Conservation (phyloP, 2,329 filamentous ascomycete genomes). For the Calycina marina region DNA sequence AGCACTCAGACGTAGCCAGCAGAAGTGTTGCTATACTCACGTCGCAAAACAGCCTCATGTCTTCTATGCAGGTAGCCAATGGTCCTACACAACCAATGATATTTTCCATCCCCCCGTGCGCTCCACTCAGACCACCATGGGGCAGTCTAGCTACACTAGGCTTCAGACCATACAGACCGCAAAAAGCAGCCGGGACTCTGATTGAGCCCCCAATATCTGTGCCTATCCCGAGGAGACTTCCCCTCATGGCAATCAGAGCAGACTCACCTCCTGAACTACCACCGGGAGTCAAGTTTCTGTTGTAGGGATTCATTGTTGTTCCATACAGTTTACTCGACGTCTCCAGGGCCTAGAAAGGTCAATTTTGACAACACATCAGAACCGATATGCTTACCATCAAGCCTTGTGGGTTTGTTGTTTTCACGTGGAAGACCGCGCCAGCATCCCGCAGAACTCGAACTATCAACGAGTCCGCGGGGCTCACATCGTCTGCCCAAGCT, state of each 20-base stretch:
- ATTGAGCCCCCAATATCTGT: conserved; percentile 24
- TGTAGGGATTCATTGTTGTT: conserved; percentile 32
- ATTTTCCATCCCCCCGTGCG: conserved; percentile 37
- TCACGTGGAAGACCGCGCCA: conserved; percentile 48
- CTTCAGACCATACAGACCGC: conserved; percentile 29
- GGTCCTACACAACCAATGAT: conserved; percentile 31
- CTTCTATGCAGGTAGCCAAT: conserved; percentile 29
- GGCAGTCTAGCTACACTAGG: conserved; percentile 14
- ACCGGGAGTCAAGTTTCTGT: conserved; percentile 40
- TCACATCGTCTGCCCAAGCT: conserved; percentile 26
- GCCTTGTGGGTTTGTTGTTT: conserved; percentile 50
- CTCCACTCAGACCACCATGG: conserved; percentile 22
- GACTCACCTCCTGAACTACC: conserved; percentile 46
- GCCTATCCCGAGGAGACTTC: conserved; percentile 27
- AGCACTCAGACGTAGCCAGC: too few relatives aligned
- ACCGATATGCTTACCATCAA: conserved; percentile 24
- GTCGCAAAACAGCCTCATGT: conserved; percentile 24
- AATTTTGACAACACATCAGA: neutral
- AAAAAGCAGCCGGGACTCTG: conserved; percentile 27
- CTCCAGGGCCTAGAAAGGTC: conserved; percentile 29
- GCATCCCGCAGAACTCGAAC: conserved; percentile 35
- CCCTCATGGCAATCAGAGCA: conserved; percentile 26
- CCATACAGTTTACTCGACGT: conserved; percentile 44
- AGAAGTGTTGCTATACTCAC: neutral
- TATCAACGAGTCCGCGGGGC: conserved; percentile 30